Evolutionary conservation across 192 early-diverging fungal species (phyloP).

Genomic region (Coemansia sp.): DNA sequence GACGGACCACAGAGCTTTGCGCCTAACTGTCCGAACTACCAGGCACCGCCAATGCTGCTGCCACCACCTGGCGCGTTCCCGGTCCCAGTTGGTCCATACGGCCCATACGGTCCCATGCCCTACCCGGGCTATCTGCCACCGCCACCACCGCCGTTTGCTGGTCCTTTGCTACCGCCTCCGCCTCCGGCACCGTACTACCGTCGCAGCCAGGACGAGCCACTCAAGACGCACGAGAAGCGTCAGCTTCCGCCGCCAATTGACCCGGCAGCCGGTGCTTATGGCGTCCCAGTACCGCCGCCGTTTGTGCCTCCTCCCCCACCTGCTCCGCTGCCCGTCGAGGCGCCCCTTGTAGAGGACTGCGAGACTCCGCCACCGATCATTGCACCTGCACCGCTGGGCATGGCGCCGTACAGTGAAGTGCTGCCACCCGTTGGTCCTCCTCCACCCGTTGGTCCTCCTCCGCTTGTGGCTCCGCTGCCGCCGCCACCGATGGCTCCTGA

Average conservation of each 20-base stretch:
- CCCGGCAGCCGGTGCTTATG: constrained; percentile 3
- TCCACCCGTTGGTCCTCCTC: constrained; percentile 3
- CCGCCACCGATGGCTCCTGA: constrained; percentile 14
- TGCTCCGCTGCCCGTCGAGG: constrained; percentile 7
- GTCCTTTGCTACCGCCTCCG: not conserved
- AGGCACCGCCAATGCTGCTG: constrained; percentile 37
- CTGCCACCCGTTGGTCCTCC: not conserved
- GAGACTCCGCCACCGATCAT: constrained; percentile 16
- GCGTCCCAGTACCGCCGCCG: constrained; percentile 11
- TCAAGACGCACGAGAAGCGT: constrained; percentile 9
- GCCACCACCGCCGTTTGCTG: not conserved
- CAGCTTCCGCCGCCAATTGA: constrained; percentile 16
- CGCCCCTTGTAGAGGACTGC: constrained; percentile 25
- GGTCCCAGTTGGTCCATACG: not conserved
- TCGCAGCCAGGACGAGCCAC: not conserved
- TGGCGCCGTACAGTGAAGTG: constrained; percentile 18
- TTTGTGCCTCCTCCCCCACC: constrained; percentile 4
- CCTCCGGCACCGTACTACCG: not conserved
- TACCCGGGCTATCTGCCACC: constrained; percentile 7
- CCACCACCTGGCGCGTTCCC: constrained; percentile 39
- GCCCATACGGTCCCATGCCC: constrained; percentile 16
- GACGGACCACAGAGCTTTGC: constrained; percentile 49
- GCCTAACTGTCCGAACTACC: constrained; percentile 41
- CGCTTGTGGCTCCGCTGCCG: not conserved
- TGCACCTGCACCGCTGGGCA: constrained; percentile 5